These are phyloP conservation scores for Pugionium dolabratum DNA, from an alignment of 345 rosid species.

Conservation along the genomic window DNA sequence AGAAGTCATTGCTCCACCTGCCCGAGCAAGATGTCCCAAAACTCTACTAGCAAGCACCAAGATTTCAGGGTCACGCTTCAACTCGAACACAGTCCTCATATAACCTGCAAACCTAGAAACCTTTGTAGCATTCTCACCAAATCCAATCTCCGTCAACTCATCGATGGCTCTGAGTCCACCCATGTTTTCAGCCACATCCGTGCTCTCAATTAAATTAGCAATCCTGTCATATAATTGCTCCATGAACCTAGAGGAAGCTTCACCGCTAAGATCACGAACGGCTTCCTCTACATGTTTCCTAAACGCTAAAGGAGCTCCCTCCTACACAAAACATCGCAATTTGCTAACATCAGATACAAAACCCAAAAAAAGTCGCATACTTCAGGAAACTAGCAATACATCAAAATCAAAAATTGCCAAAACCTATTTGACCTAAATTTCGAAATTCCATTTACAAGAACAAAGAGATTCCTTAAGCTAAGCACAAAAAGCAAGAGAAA, in stretches of 20 bases:
- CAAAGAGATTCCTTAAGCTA: slow-evolving; percentile 11
- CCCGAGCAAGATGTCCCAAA: slow-evolving; percentile 96
- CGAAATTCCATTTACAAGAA: not conserved
- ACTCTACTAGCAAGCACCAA: slow-evolving; percentile 91
- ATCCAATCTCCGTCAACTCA: slow-evolving; percentile 86
- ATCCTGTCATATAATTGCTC: slow-evolving; percentile 81
- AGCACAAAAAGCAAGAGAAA: slow-evolving; percentile 16
- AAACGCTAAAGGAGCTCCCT: slow-evolving; percentile 80
- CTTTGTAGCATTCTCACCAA: slow-evolving; percentile 96
- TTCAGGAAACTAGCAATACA: slow-evolving; percentile 6
- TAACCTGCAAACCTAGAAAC: slow-evolving; percentile 82
- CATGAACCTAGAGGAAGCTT: slow-evolving; percentile 87
- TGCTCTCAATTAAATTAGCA: slow-evolving; percentile 65
- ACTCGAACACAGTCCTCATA: slow-evolving; percentile 75
- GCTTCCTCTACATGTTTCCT: slow-evolving; percentile 86
- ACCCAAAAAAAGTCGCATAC: slow-evolving; percentile 16
- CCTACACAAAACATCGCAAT: slow-evolving; percentile 46
- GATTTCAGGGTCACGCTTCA: slow-evolving; percentile 79
- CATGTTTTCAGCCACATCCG: slow-evolving; percentile 79
- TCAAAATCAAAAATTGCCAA: not conserved
- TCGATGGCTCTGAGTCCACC: slow-evolving; percentile 91
- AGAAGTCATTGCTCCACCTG: slow-evolving; percentile 98
- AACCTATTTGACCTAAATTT: not conserved
- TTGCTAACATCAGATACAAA: slow-evolving; percentile 18
- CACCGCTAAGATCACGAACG: slow-evolving; percentile 84